These are phyloP conservation scores for Suillus discolor DNA, from an alignment of 768 basidiomycete genomes.

Conservation along the genomic window DNA sequence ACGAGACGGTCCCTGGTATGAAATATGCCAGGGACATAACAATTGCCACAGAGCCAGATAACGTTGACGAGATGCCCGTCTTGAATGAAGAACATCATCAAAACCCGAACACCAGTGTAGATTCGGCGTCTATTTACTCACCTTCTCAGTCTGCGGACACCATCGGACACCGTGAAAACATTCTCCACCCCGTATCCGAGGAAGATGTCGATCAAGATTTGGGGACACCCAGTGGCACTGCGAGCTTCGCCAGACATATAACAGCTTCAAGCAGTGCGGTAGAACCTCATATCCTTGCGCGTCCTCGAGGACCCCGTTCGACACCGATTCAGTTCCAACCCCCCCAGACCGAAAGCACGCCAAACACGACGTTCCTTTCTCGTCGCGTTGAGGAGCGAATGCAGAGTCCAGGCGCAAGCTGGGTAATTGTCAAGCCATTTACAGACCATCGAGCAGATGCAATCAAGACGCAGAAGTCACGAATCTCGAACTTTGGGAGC, in stretches of 20 bases:
- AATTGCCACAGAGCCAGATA: conserved; percentile 26
- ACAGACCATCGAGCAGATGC: conserved; percentile 22
- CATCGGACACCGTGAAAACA: conserved; percentile 14
- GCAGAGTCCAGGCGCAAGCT: conserved; percentile 17
- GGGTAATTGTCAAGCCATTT: conserved; percentile 24
- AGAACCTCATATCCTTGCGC: conserved; percentile 18
- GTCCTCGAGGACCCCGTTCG: conserved; percentile 24
- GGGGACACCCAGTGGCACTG: conserved; percentile 23
- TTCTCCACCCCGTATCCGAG: conserved; percentile 17
- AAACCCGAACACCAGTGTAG: conserved; percentile 13
- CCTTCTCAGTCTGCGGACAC: conserved; percentile 27
- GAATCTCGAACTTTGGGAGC: not conserved
- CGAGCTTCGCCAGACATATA: conserved; percentile 26
- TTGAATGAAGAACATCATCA: conserved; percentile 10
- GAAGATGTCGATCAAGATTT: conserved; percentile 32
- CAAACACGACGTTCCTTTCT: conserved; percentile 43
- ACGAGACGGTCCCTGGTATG: conserved; percentile 35
- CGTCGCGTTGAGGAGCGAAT: conserved; percentile 47
- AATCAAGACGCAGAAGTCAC: conserved; percentile 19
- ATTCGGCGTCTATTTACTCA: conserved; percentile 29
- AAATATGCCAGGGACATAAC: conserved; percentile 32
- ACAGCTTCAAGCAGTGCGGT: conserved; percentile 16
- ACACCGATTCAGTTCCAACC: conserved; percentile 11
- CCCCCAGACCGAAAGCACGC: conserved; percentile 26
- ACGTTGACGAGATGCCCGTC: conserved; percentile 10